Evolutionary conservation across 192 early-diverging fungal species (phyloP), one percentile per base, ranked within the genome.

Genomic region (Umbelopsis isabellina): DNA sequence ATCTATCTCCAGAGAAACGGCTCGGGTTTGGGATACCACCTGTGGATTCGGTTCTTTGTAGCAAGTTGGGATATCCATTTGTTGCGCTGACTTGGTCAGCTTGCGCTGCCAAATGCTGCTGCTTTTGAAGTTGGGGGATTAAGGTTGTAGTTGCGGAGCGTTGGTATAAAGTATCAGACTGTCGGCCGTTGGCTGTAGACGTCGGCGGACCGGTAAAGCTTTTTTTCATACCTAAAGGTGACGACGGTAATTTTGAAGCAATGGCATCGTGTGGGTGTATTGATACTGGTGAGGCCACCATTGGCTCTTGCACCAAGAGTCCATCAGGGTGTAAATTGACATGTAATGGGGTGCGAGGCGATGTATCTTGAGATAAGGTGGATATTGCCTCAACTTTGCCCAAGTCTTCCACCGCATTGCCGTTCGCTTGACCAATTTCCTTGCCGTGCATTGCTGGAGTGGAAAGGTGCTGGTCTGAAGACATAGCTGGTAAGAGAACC

Each of bases 131-230:
- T 21, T 61, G 55, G 69, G n/a, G 21, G 53, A 46, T 46, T 33
- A 48, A 21, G 3, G 65, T 33, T 30, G 41, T 48, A 58, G 52
- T 46, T 37, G 27, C 64, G 66, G 25, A 68, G 70, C 53, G 78
- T 71, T 11, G 72, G 74, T 61, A 74, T 73, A 23, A 27, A 22
- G 46, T 66, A 70, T 12, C 75, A 64, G 21, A 68, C 70, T 16
- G 71, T 71, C 23, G 78, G 70, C 49, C 71, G 68, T 50, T 80
- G 65, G 18, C 65, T 18, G 27, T 33, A 6, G 30, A 3, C 16
- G 55, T 35, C 9, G 27, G 55, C 18, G 33, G 18, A 18, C 55
- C 27, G 30, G 55, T 61, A n/a, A 25, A 23, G 33, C 55, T 61
- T 13, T 61, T 61, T 61, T 35, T 61, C 6, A 30, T 8, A 11